Percentiles rank a stretch among this genome's conserved stretches.
phyloP scores from a whole-genome alignment of 1,139 yeast genomes.

The Geotrichum siamense region DNA sequence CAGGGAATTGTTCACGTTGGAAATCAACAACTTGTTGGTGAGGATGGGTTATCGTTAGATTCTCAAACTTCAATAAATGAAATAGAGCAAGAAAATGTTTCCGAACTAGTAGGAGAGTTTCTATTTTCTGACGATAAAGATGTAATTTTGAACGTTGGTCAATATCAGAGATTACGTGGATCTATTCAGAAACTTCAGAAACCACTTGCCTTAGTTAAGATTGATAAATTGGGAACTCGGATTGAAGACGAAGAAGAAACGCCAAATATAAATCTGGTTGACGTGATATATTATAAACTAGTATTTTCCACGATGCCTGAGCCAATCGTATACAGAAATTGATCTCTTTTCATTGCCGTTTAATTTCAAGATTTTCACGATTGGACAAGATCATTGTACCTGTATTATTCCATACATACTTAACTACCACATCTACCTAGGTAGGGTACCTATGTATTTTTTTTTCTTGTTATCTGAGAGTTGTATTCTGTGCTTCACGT shows the following conservation, averaged over 20 bases:
- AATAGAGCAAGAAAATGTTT: background rate
- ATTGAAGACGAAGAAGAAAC: constrained; percentile 14
- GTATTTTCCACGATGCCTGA: constrained; percentile 34
- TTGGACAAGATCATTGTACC: no score
- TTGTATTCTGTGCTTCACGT: no score
- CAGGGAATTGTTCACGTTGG: constrained; percentile 33
- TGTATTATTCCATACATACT: no score
- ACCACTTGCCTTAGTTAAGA: constrained; percentile 33
- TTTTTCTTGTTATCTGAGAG: no score
- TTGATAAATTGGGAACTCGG: constrained; percentile 17
- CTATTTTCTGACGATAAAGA: constrained; percentile 26
- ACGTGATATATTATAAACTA: constrained; percentile 31
- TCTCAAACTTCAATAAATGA: constrained; percentile 1
- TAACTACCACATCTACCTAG: no score
- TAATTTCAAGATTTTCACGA: no score
- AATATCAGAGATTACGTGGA: constrained; percentile 34
- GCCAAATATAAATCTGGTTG: constrained; percentile 26
- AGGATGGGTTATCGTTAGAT: constrained; percentile 15
- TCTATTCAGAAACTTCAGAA: constrained; percentile 29
- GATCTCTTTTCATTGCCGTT: no score
- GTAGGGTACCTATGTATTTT: no score
- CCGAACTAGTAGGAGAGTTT: constrained; percentile 21
- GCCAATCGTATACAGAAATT: constrained; percentile 25
- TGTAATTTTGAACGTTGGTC: constrained; percentile 31
- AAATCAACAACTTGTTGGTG: constrained; percentile 20